Evolutionary conservation across 2,329 filamentous ascomycete species (phyloP).

Genomic region (Xylariaceae sp.): DNA sequence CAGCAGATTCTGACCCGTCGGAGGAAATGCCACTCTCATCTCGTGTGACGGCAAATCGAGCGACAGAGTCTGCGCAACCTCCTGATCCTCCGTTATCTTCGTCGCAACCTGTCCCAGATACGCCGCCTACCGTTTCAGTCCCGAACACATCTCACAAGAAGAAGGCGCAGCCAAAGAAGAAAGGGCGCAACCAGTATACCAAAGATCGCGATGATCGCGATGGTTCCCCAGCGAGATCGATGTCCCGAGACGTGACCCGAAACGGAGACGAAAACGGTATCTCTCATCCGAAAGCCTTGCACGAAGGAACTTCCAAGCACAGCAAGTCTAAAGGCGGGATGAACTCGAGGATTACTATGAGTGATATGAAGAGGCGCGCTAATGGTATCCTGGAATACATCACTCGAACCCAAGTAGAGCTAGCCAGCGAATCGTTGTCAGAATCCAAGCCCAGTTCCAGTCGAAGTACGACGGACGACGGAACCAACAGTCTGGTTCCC

Average conservation of each 20-base stretch:
- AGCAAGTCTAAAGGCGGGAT: conserved; percentile 51
- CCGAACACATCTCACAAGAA: conserved; percentile 49
- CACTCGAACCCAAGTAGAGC: conserved; percentile 79
- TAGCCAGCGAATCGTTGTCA: conserved; percentile 61
- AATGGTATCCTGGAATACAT: conserved; percentile 87
- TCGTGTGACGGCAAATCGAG: conserved; percentile 31
- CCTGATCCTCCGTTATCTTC: conserved; percentile 39
- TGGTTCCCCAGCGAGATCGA: conserved; percentile 52
- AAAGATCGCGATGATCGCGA: conserved; percentile 63
- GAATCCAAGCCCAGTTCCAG: conserved; percentile 37
- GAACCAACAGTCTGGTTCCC: conserved; percentile 26
- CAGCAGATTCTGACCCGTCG: conserved; percentile 65
- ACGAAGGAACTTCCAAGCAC: conserved; percentile 44
- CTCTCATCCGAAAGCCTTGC: conserved; percentile 26
- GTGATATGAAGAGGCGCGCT: conserved; percentile 81
- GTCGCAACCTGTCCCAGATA: conserved; percentile 43
- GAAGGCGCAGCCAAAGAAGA: conserved; percentile 56
- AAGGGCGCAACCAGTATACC: conserved; percentile 76
- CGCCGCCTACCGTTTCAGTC: conserved; percentile 36
- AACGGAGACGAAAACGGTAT: conserved; percentile 43
- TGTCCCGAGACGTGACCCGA: conserved; percentile 42
- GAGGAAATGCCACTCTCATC: conserved; percentile 59
- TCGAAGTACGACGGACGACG: conserved; percentile 35
- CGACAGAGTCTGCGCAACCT: conserved; percentile 27
- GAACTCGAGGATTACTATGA: conserved; percentile 72